A percentile compares a stretch with the other conserved stretches of the same genome.
phyloP scores from a whole-genome alignment of 2,329 filamentous ascomycete genomes.

The Atkinsonella hypoxylon region DNA sequence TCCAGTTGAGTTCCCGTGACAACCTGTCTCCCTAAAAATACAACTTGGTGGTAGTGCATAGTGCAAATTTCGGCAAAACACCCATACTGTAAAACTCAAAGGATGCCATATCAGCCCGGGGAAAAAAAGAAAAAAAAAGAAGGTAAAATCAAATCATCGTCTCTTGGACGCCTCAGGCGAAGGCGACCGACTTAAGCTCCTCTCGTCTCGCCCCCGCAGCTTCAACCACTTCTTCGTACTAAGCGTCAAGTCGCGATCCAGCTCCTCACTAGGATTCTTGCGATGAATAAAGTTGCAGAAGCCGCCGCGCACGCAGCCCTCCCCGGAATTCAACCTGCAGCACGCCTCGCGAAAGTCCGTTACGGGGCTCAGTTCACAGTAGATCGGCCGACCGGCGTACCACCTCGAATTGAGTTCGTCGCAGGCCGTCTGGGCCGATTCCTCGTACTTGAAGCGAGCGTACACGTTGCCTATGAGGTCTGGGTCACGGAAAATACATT shows the following conservation, averaged over 20 bases:
- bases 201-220: constrained; percentile 68
- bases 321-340: constrained; percentile 85
- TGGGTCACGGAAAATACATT: constrained; percentile 24
- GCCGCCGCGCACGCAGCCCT: constrained; percentile 88
- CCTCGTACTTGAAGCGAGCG: constrained; percentile 99
- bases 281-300: constrained; percentile 99
- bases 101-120: neutral
- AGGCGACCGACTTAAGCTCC: constrained; percentile 71
- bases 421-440: constrained; percentile 84
- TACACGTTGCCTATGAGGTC: constrained; percentile 98
- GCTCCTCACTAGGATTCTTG: constrained; percentile 82
- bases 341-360: constrained; percentile 98
- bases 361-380: constrained; percentile 93
- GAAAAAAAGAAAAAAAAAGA: neutral
- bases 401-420: constrained; percentile 88
- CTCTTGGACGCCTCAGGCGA: constrained; percentile 74
- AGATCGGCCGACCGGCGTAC: constrained; percentile 95
- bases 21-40: neutral
- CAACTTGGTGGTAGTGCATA: neutral
- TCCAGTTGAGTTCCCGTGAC: neutral
- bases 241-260: constrained; percentile 78
- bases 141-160: constrained; percentile 27
- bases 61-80: neutral
- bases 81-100: neutral
- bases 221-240: constrained; percentile 96